Conservation (phyloP, 352 stramenopile genomes). For the Globisporangium recalcitrans region DNA sequence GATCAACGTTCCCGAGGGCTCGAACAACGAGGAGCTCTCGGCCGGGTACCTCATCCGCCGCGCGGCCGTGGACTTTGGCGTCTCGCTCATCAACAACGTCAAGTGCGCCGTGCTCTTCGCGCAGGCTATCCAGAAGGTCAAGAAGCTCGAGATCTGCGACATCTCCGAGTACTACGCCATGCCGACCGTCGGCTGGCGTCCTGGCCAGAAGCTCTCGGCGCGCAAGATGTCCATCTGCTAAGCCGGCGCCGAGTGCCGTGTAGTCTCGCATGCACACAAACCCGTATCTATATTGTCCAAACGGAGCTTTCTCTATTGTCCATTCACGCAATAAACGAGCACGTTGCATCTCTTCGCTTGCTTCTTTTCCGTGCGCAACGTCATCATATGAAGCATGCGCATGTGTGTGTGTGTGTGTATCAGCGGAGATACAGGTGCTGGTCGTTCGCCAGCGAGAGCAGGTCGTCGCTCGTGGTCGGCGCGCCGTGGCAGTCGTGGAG, state of each 20-base stretch:
- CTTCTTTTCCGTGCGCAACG: too few relatives aligned
- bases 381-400: too few relatives aligned
- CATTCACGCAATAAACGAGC: background rate
- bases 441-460: constrained; percentile 23
- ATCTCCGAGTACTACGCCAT: constrained; percentile 82
- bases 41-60: constrained; percentile 92
- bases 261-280: too few relatives aligned
- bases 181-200: constrained; percentile 76
- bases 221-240: constrained; percentile 87
- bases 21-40: constrained; percentile 84
- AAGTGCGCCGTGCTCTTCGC: constrained; percentile 91
- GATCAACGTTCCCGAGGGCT: constrained; percentile 88
- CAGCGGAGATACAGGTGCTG: constrained; percentile 33
- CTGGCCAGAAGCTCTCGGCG: constrained; percentile 68
- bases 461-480: constrained; percentile 19
- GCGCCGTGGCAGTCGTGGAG: constrained; percentile 30
- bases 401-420: background rate
- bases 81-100: constrained; percentile 90
- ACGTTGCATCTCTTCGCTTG: too few relatives aligned
- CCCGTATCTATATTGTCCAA: background rate
- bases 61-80: constrained; percentile 90
- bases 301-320: too few relatives aligned
- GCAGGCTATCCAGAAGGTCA: constrained; percentile 87
- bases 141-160: constrained; percentile 94
- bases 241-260: constrained; percentile 5